Evolutionary conservation across 371 early-diverging fungal species (phyloP), one percentile per base, ranked within the genome.

Genomic region (Lichtheimia ramosa): DNA sequence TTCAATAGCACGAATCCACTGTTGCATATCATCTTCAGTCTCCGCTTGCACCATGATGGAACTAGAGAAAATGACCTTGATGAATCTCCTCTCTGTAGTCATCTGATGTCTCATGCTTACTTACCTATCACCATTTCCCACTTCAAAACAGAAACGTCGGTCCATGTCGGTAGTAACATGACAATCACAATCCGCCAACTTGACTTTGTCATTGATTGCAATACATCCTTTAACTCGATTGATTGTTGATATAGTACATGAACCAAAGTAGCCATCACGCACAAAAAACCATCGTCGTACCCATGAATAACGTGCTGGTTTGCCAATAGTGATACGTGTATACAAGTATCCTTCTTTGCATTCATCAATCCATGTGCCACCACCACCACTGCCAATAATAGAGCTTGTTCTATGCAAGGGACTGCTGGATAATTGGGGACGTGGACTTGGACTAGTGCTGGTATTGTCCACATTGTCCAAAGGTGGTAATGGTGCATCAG

Each of bases 81-180:
- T 34, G 2, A 34, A 34, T 34, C 34, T 34, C 34, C 34, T 2
- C 27, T 27, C 34, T 34, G 1, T 8, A 2, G 34, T 34, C 34
- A 34, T 6, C 34, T 34, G 34, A 34, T 34, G 6, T 8, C 34
- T 34, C 34, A 34, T 34, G 34, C 34, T 8, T 34, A 10, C 34
- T 54, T 54, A 54, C 54, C 46, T 53, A 39, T 54, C 41, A n/a
- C n/a, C 14, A 10, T 5, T 42, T 13, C 14, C 28, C 20, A 89
- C 72, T 54, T 91, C 90, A 66, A 91, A 91, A 59, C 84, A 84
- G 67, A 82, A 88, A 10, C 89, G 75, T 16, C 92, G 72, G 49
- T 91, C 92, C 52, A 82, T 79, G 23, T 81, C 80, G 6, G 54
- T 64, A 42, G 62, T 65, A 18, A 69, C 64, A 49, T 82, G 73